Evolutionary conservation across 164 flowering plant genomes (phyloP).

Genomic region (Aristolochia contorta): DNA sequence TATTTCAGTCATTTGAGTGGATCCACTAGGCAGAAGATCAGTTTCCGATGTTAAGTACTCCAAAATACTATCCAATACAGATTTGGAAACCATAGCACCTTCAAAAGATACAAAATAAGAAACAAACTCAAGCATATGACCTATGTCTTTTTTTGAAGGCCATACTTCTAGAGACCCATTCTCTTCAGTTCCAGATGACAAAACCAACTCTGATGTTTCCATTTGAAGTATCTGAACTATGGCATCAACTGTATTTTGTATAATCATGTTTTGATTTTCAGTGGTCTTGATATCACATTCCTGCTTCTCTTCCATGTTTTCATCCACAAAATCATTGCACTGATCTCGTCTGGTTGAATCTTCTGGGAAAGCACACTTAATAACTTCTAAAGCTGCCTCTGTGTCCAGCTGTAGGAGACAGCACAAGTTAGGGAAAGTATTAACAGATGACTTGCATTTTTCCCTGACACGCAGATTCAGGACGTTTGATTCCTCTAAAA

Average conservation of each 20-base stretch:
- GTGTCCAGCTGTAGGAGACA: constrained; percentile 75
- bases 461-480: constrained; percentile 21
- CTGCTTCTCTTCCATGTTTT: constrained; percentile 18
- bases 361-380: constrained; percentile 61
- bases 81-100: constrained; percentile 47
- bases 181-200: constrained; percentile 21
- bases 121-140: constrained; percentile 63
- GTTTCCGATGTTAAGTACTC: constrained; percentile 56
- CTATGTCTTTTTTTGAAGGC: constrained; percentile 71
- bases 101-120: constrained; percentile 53
- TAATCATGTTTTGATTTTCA: constrained; percentile 27
- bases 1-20: constrained; percentile 15
- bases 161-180: constrained; percentile 31
- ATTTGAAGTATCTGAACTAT: constrained; percentile 48
- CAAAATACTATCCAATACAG: constrained; percentile 45
- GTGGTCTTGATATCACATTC: constrained; percentile 12
- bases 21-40: constrained; percentile 13
- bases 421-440: constrained; percentile 41
- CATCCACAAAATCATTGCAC: constrained; percentile 19
- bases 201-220: constrained; percentile 22
- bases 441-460: constrained; percentile 21
- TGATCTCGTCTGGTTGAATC: constrained; percentile 14
- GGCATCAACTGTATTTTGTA: constrained; percentile 52
- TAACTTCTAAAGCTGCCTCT: constrained; percentile 83
- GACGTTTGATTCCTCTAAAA: constrained; percentile 51